A percentile compares a stretch with the other conserved stretches of the same genome.
phyloP scores from a whole-genome alignment of 352 stramenopile species.

The Pythium plurisporium region DNA sequence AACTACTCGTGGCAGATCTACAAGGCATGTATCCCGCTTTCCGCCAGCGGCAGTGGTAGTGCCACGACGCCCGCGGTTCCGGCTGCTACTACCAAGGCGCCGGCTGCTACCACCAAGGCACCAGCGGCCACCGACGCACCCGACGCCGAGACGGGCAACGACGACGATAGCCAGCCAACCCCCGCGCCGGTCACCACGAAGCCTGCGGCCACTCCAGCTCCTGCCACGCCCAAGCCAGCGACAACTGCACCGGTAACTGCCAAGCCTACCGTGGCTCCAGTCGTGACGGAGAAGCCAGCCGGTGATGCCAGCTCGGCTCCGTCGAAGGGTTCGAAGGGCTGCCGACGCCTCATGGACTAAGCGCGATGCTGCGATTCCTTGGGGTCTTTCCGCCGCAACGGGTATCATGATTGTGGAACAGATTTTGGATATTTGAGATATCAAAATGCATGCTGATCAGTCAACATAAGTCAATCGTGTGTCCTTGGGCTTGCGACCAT shows the following conservation, averaged over 20 bases:
- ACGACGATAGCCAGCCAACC: constrained; percentile 1
- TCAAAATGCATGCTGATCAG: too few species aligned
- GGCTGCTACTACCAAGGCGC: neutral
- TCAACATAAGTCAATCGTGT: constrained; percentile 61
- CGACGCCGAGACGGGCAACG: constrained; percentile 2
- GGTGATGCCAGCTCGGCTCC: constrained; percentile 4
- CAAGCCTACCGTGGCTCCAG: neutral
- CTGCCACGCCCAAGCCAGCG: constrained; percentile 4
- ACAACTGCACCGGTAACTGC: neutral
- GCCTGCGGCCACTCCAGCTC: neutral
- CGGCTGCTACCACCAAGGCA: neutral
- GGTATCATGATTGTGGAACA: neutral
- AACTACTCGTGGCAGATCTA: constrained; percentile 59
- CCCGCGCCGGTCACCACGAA: constrained; percentile 1
- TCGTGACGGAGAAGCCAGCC: neutral
- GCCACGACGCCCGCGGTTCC: constrained; percentile 1
- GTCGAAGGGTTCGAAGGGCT: constrained; percentile 12
- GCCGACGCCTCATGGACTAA: constrained; percentile 12
- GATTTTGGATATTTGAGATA: neutral
- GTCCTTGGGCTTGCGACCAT: constrained; percentile 23
- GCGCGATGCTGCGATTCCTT: too few species aligned
- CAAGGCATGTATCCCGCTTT: constrained; percentile 39
- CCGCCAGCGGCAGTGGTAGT: neutral
- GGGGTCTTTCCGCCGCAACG: too few species aligned
- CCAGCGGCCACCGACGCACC: constrained; percentile 1